Percentiles rank a stretch among this genome's conserved stretches.
phyloP scores from a whole-genome alignment of 768 basidiomycete species.

The Cystobasidium tubakii region DNA sequence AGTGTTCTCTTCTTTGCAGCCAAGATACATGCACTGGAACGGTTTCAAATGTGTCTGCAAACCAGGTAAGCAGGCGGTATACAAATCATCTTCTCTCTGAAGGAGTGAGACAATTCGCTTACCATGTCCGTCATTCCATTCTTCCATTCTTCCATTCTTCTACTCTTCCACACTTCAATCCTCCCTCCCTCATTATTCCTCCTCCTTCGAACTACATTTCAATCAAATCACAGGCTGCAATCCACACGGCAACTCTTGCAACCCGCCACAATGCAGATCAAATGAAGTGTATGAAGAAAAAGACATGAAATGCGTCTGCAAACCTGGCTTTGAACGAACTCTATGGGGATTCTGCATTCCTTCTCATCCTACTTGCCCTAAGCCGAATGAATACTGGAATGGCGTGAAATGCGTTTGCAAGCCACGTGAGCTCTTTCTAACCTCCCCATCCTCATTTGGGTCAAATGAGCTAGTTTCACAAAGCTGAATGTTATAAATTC shows the following conservation, averaged over 20 bases:
- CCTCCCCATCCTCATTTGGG: neutral
- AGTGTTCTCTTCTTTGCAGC: neutral
- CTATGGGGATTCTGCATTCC: conserved; percentile 2
- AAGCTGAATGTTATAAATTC: no score
- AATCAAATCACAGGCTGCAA: conserved; percentile 7
- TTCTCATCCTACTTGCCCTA: neutral
- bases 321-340: neutral
- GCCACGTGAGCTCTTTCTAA: neutral
- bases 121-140: no score
- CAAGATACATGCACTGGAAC: neutral
- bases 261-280: neutral
- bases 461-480: neutral
- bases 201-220: neutral
- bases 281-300: neutral
- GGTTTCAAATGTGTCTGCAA: neutral
- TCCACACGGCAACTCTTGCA: neutral
- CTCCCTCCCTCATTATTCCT: neutral
- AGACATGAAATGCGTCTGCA: neutral
- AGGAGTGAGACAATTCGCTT: no score
- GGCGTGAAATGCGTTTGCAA: conserved; percentile 15
- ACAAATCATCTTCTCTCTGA: neutral
- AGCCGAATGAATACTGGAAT: conserved; percentile 6
- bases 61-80: neutral
- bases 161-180: no score
- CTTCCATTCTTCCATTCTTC: no score